These are phyloP conservation scores for Chaetomium olivaceum DNA, from an alignment of 2,329 filamentous ascomycete species.

Conservation along the genomic window DNA sequence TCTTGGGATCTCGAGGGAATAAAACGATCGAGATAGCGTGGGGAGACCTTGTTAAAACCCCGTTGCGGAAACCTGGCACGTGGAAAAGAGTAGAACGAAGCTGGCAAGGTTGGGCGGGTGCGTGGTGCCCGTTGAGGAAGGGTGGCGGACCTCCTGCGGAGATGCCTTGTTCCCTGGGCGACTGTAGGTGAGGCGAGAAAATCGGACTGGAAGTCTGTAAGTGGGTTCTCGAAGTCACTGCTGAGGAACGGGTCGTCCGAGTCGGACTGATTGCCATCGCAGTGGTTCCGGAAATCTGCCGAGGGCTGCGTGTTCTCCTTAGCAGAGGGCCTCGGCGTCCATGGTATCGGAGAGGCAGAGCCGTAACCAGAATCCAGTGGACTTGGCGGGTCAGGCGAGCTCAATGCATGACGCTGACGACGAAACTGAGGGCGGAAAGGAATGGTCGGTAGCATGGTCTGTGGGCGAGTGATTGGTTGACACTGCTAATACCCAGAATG, in stretches of 20 bases:
- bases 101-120: slow-evolving; percentile 19
- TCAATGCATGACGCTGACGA: slow-evolving; percentile 22
- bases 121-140: slow-evolving; percentile 22
- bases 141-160: slow-evolving; percentile 21
- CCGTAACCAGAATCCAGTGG: slow-evolving; percentile 33
- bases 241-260: slow-evolving; percentile 27
- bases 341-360: slow-evolving; percentile 23
- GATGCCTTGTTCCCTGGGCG: not conserved
- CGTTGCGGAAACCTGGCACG: slow-evolving; percentile 18
- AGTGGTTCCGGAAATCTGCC: slow-evolving; percentile 16
- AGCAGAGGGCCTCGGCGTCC: slow-evolving; percentile 9
- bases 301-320: slow-evolving; percentile 15
- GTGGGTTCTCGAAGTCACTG: slow-evolving; percentile 14
- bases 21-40: slow-evolving; percentile 50
- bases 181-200: not conserved
- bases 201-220: not conserved
- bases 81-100: slow-evolving; percentile 17
- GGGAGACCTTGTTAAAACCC: slow-evolving; percentile 33
- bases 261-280: slow-evolving; percentile 30
- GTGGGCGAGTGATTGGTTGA: not conserved
- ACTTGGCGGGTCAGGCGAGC: slow-evolving; percentile 23
- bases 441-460: slow-evolving; percentile 18
- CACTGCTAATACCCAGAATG: not conserved
- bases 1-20: slow-evolving; percentile 46
- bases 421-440: slow-evolving; percentile 21